These are phyloP conservation scores for Deinandra increscens DNA, from an alignment of 129 eudicot genomes.

Conservation along the genomic window DNA sequence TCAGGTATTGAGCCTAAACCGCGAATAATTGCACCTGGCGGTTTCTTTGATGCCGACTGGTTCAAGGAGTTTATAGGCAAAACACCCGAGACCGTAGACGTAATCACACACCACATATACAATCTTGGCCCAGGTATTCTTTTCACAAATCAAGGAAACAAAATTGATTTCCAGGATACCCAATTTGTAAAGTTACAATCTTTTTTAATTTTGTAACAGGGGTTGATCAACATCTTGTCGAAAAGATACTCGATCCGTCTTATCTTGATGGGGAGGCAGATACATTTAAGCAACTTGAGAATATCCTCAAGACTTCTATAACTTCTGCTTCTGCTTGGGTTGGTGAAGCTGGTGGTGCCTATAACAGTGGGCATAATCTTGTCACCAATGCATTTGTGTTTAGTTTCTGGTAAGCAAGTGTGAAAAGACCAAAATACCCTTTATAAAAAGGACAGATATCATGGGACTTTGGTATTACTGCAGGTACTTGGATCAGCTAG, in stretches of 20 bases:
- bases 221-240: conserved; percentile 69
- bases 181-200: conserved; percentile 2
- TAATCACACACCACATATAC: conserved; percentile 76
- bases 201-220: conserved; percentile 44
- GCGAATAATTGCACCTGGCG: conserved; percentile 74
- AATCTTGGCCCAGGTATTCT: conserved; percentile 95
- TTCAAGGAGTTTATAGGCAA: conserved; percentile 54
- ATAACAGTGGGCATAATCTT: conserved; percentile 71
- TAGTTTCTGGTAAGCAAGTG: conserved; percentile 72
- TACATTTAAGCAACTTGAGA: conserved; percentile 56
- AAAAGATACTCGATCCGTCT: conserved; percentile 72
- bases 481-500: conserved; percentile 97
- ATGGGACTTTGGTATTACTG: not conserved
- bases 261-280: conserved; percentile 64
- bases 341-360: conserved; percentile 98
- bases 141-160: not conserved
- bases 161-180: conserved; percentile 7
- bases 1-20: conserved; percentile 51
- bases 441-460: not conserved
- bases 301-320: conserved; percentile 46
- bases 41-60: conserved; percentile 77
- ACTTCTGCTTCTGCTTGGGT: conserved; percentile 81
- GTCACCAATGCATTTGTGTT: conserved; percentile 76
- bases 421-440: conserved; percentile 26
- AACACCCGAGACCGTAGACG: conserved; percentile 52